Conservation (phyloP, 2,329 filamentous ascomycete species). For the Blastomyces parvus region DNA sequence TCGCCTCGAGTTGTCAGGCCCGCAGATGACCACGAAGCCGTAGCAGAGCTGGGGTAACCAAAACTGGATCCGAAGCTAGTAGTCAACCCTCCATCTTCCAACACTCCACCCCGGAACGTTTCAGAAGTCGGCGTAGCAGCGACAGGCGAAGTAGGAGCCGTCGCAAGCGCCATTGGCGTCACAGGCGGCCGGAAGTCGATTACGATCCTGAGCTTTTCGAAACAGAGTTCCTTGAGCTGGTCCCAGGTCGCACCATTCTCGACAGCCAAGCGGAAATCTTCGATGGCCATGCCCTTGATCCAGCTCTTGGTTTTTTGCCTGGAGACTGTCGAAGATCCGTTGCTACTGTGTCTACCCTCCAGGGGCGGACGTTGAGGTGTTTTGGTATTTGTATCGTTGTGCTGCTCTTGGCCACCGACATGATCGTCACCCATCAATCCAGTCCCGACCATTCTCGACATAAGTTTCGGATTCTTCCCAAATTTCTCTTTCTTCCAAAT, state of each 20-base stretch:
- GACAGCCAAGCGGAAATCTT: slow-evolving; percentile 9
- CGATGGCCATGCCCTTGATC: slow-evolving; percentile 8
- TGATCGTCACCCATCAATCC: slow-evolving; percentile 8
- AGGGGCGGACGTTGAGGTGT: neutral
- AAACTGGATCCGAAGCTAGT: neutral
- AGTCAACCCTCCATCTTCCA: neutral
- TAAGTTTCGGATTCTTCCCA: slow-evolving; percentile 11
- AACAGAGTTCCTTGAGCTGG: slow-evolving; percentile 1
- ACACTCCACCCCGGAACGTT: neutral
- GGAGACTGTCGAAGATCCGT: neutral
- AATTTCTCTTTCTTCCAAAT: slow-evolving; percentile 9
- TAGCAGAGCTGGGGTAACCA: neutral
- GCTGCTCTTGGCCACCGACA: neutral
- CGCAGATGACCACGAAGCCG: neutral
- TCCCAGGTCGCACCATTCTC: slow-evolving; percentile 3
- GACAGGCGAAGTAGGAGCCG: neutral
- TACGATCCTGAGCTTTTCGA: neutral
- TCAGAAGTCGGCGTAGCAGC: neutral
- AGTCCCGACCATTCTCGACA: slow-evolving; percentile 12
- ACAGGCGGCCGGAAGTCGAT: slow-evolving; percentile 3
- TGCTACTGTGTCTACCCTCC: neutral
- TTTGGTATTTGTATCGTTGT: neutral
- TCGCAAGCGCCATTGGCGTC: neutral
- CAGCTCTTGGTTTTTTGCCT: neutral
- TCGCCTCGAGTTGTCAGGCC: neutral